Conservation (phyloP, 371 early-diverging fungal genomes). For the Batkoa obscura region DNA sequence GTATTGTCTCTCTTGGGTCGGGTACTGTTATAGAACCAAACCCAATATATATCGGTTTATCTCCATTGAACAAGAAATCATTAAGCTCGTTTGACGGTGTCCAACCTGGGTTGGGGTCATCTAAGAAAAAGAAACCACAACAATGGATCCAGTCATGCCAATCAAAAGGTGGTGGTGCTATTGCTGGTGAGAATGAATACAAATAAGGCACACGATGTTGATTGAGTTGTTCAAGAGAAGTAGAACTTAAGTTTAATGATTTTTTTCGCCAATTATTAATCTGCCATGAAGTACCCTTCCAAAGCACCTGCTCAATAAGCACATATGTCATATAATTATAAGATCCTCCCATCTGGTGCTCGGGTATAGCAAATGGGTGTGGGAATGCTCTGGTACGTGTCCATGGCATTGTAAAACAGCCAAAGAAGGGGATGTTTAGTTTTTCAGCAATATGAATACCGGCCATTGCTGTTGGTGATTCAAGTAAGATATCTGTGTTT, state of each 20-base stretch:
- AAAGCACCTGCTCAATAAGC: conserved; percentile 54
- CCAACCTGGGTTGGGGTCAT: conserved; percentile 47
- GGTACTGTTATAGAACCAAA: conserved; percentile 71
- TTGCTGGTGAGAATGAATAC: conserved; percentile 48
- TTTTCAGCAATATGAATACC: conserved; percentile 65
- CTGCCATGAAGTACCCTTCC: conserved; percentile 40
- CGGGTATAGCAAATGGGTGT: conserved; percentile 60
- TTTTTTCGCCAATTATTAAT: conserved; percentile 44
- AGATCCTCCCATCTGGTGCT: conserved; percentile 32
- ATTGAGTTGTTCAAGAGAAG: conserved; percentile 32
- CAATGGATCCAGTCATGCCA: conserved; percentile 66
- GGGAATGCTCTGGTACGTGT: conserved; percentile 59
- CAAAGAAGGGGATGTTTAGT: conserved; percentile 46
- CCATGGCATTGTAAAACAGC: conserved; percentile 69
- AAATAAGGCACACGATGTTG: conserved; percentile 43
- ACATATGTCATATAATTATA: conserved; percentile 69
- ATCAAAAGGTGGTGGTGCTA: conserved; percentile 51
- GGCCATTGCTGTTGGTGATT: conserved; percentile 56
- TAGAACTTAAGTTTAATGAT: conserved; percentile 25
- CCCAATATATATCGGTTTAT: conserved; percentile 61
- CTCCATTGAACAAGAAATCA: conserved; percentile 31
- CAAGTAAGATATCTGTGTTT: conserved; percentile 51
- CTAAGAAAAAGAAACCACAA: conserved; percentile 66
- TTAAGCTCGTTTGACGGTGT: conserved; percentile 30
- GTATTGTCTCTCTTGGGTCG: conserved; percentile 47